These are phyloP conservation scores for Conticribra weissflogii DNA, from an alignment of 108 stramenopile species.

Conservation along the genomic window DNA sequence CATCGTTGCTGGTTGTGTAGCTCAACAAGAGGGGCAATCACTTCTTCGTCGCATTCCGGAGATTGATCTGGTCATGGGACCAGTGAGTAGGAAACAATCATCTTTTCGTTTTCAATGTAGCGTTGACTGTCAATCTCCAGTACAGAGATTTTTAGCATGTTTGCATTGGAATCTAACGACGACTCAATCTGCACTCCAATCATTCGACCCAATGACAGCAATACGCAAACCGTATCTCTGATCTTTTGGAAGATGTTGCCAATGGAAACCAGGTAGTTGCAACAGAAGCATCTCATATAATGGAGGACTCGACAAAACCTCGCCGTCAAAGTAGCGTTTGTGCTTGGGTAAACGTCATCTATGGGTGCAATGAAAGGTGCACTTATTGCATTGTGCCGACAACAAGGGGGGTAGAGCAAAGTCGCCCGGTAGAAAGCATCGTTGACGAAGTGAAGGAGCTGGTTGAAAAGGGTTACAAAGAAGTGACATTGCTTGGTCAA, in stretches of 20 bases:
- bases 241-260: conserved; percentile 91
- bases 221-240: conserved; percentile 94
- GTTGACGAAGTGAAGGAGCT: conserved; percentile 87
- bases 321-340: conserved; percentile 75
- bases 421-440: conserved; percentile 89
- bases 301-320: conserved; percentile 95
- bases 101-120: no score
- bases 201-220: no score
- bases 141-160: no score
- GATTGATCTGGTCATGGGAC: conserved; percentile 91
- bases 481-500: conserved; percentile 97
- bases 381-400: conserved; percentile 98
- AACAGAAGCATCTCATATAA: conserved; percentile 92
- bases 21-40: conserved; percentile 87
- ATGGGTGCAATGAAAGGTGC: conserved; percentile 98
- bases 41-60: conserved; percentile 82
- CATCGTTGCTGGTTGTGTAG: conserved; percentile 90
- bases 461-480: conserved; percentile 87
- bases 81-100: no score
- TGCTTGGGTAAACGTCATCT: conserved; percentile 97
- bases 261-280: conserved; percentile 96
- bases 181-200: no score
- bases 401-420: conserved; percentile 95
- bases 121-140: no score
- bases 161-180: no score